phyloP scores from a whole-genome alignment of 768 basidiomycete genomes.

The Kwoniella dejecticola region DNA sequence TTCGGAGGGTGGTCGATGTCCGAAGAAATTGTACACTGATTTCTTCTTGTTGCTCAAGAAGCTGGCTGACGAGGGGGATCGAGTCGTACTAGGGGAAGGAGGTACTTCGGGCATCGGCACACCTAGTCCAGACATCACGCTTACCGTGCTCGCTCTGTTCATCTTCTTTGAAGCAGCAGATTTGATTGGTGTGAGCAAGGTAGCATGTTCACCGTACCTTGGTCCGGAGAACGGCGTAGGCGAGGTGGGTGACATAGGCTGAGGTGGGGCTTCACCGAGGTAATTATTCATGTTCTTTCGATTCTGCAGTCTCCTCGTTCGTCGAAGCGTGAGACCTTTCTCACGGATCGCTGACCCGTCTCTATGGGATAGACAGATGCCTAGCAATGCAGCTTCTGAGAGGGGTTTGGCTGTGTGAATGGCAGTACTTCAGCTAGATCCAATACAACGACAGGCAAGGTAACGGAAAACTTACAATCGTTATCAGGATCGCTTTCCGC shows the following conservation, averaged over 20 bases:
- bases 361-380: slow-evolving; percentile 77
- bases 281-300: slow-evolving; percentile 59
- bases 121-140: slow-evolving; percentile 89
- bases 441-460: not conserved
- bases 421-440: slow-evolving; percentile 1
- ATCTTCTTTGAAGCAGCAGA: slow-evolving; percentile 60
- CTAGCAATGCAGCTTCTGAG: slow-evolving; percentile 75
- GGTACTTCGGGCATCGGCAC: slow-evolving; percentile 71
- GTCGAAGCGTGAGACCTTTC: slow-evolving; percentile 73
- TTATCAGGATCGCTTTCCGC: slow-evolving; percentile 62
- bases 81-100: slow-evolving; percentile 60
- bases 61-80: slow-evolving; percentile 53
- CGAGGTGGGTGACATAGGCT: slow-evolving; percentile 55
- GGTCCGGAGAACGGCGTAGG: slow-evolving; percentile 53
- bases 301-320: slow-evolving; percentile 56
- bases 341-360: slow-evolving; percentile 74
- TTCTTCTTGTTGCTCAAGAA: slow-evolving; percentile 53
- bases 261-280: slow-evolving; percentile 60
- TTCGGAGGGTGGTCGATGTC: slow-evolving; percentile 95
- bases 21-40: slow-evolving; percentile 78
- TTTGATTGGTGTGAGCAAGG: slow-evolving; percentile 36
- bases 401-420: slow-evolving; percentile 66
- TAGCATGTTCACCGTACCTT: slow-evolving; percentile 42
- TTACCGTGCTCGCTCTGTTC: slow-evolving; percentile 92
- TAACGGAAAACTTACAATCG: slow-evolving; percentile 55